Percentiles rank a stretch among this genome's conserved stretches.
phyloP scores from a whole-genome alignment of 352 stramenopile species.

The Sclerospora graminicola region DNA sequence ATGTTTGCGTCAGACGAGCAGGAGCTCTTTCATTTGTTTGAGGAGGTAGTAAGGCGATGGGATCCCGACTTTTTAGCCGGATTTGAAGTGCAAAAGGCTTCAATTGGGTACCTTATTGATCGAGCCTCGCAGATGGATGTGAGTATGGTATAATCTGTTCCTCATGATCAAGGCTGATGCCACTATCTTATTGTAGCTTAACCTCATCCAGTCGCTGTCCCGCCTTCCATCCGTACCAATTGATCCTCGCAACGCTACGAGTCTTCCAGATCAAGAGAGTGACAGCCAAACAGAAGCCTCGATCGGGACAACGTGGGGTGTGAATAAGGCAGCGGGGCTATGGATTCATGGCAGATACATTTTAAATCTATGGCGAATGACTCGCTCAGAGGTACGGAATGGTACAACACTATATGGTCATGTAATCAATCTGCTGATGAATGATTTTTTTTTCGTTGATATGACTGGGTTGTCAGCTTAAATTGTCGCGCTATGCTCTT shows the following conservation, averaged over 20 bases:
- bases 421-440: too few relatives aligned
- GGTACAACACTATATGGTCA: not conserved
- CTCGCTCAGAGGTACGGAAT: constrained; percentile 54
- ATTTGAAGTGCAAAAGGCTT: constrained; percentile 81
- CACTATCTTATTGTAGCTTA: constrained; percentile 40
- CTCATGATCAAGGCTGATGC: too few relatives aligned
- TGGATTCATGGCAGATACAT: constrained; percentile 87
- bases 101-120: constrained; percentile 70
- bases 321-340: constrained; percentile 77
- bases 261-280: constrained; percentile 12
- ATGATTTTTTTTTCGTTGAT: too few relatives aligned
- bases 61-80: constrained; percentile 87
- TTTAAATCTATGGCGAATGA: constrained; percentile 89
- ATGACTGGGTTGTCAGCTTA: constrained; percentile 68
- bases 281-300: constrained; percentile 29
- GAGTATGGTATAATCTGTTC: too few relatives aligned
- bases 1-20: constrained; percentile 32
- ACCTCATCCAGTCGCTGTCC: constrained; percentile 58
- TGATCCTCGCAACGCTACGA: constrained; percentile 37
- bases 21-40: constrained; percentile 44
- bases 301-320: constrained; percentile 64
- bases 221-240: constrained; percentile 41
- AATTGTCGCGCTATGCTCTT: constrained; percentile 72
- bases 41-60: constrained; percentile 46
- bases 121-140: constrained; percentile 49